Evolutionary conservation across 1,284 basidiomycete species (phyloP), one percentile per base, ranked within the genome.

Genomic region (Xerocomus nothofagi): DNA sequence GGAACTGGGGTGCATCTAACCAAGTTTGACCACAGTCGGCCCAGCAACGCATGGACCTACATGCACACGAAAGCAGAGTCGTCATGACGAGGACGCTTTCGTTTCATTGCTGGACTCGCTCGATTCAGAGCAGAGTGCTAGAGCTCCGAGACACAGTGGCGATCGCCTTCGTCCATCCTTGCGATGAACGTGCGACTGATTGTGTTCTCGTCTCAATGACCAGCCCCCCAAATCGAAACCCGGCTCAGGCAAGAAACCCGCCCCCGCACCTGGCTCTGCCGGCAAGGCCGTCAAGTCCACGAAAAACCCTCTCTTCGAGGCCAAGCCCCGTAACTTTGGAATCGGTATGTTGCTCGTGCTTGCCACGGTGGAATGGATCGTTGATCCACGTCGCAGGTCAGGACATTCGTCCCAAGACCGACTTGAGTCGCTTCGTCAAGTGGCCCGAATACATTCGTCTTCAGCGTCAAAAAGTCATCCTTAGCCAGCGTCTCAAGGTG

Each of bases 361-460:
- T 11, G 3, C 1, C n/a, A 1, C n/a, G 3, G 24, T 20, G 1
- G 1, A 6, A 17, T 2, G 0, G 4, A 18, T 45, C 4, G 4
- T 21, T 53, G 42, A 55, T 30, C 24, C 6, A 9, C 20, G 10
- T 29, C 32, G 9, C 57, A 96, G 94, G 95, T 69, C 93, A 96
- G 78, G 92, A 97, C 76, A 84, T 98, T 67, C 91, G 89, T 67
- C 95, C 89, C 66, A 82, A 83, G 72, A 84, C 82, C 54, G 96
- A 99, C 77, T 77, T 98, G 60, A 97, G 93, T 57, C 93, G 95
- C 72, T 98, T 98, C 77, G 93, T 98, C 77, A 98, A 98, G 78
- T 99, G 96, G 96, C 96, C 96, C 62, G 93, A 96, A 78, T 99
- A 99, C 70, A 87, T 99, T 63, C 93, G 93, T 70, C 89, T 98